Base-by-base conservation (phyloP, 1,139 yeast species). In the Pichia sp. region DNA sequence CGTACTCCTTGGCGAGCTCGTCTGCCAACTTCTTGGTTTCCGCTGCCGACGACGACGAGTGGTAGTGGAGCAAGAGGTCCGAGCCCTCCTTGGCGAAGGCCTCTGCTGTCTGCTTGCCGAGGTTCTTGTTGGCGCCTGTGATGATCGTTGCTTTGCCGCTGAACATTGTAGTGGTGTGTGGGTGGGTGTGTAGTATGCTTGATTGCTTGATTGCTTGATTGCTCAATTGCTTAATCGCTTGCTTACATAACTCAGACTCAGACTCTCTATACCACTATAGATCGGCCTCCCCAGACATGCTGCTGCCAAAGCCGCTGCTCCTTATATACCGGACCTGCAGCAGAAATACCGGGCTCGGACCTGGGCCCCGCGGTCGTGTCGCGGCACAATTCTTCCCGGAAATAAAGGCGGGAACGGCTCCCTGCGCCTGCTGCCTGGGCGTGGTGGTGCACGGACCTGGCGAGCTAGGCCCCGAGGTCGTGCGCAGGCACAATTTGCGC, bases 81-180 rank as follows among this genome's bases (percentile, higher is more conserved):
- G 79, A 74, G n/a, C 87, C 87, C 54, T 71, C 72, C 29, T 67
- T 61, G 8, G 87, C 87, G 49, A 84, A 73, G 55, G 81, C 85
- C 42, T 66, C 67, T n/a, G 84, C 84, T 38, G 84, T 80, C 53
- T 72, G 71, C 30, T 75, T 82, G 49, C 89, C 89, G 56, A 84
- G 74, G 68, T 84, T 83, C 71, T 84, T 84, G 63, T 79, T 80
- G 50, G 87, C 89, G 49, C 88, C 89, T 13, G 87, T 76, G 62
- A 84, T 77, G 49, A 84, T 59, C 23, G 82, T 82, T 49, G 77
- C 73, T 67, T 83, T 80, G 47, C 83, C 85, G 57, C 70, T 67
- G 43, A 73, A 67, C 51, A 56, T 54, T 38, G 31, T 49, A 23
- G 26, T 23, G 26, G 26, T 23, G 26, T 23, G 26, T 23, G 26